Percentiles rank a stretch among this genome's conserved stretches.
phyloP scores from a whole-genome alignment of 1,284 basidiomycete genomes.

The Albatrellus sp. region DNA sequence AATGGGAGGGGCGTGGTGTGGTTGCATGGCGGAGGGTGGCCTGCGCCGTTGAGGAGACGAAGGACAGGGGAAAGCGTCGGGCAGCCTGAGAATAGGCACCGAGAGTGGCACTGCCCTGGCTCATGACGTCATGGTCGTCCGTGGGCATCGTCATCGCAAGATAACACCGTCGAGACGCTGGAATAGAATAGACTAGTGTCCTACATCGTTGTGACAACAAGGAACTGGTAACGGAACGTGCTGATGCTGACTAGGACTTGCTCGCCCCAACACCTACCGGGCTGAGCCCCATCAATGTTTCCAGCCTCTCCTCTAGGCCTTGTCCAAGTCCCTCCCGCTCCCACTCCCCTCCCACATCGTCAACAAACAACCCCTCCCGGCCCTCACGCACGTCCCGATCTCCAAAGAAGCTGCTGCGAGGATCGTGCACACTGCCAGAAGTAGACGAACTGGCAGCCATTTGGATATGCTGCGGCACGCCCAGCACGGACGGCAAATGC shows the following conservation, averaged over 20 bases:
- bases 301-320: constrained; percentile 71
- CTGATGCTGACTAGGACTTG: too few species aligned
- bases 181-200: too few species aligned
- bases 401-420: constrained; percentile 14
- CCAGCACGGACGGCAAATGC: constrained; percentile 48
- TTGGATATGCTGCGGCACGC: constrained; percentile 20
- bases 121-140: too few species aligned
- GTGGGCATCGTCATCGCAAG: too few species aligned
- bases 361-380: constrained; percentile 24
- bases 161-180: too few species aligned
- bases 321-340: constrained; percentile 69
- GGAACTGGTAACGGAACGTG: too few species aligned
- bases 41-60: constrained; percentile 83
- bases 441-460: not conserved
- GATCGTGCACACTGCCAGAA: constrained; percentile 13
- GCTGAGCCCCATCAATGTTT: constrained; percentile 27
- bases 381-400: constrained; percentile 18
- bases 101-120: constrained; percentile 41
- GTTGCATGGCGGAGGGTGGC: too few species aligned
- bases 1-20: too few species aligned
- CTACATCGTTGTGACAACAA: too few species aligned
- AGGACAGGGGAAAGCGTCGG: constrained; percentile 63
- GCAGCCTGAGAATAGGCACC: constrained; percentile 69
- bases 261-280: not conserved
- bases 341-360: constrained; percentile 69